These are phyloP conservation scores for Lachnellula hyalina DNA, from an alignment of 2,329 filamentous ascomycete genomes.

Conservation along the genomic window DNA sequence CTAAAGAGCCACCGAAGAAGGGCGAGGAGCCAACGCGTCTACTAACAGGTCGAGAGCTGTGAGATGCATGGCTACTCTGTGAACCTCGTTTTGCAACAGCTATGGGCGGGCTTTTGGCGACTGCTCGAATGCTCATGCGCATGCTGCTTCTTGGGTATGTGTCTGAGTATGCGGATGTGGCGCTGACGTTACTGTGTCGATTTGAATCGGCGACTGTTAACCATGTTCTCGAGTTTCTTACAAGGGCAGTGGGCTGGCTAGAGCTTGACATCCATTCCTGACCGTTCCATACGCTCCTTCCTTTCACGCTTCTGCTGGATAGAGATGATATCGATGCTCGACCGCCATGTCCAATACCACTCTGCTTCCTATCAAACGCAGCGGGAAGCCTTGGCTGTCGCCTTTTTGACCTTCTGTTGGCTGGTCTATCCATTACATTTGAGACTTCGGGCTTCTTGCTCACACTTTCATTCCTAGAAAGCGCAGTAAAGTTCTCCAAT, in stretches of 20 bases:
- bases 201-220: slow-evolving; percentile 11
- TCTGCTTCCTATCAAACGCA: slow-evolving; percentile 9
- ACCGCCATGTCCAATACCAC: slow-evolving; percentile 23
- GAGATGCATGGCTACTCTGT: slow-evolving; percentile 7
- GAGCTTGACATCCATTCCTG: slow-evolving; percentile 12
- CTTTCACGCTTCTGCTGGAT: slow-evolving; percentile 6
- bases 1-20: slow-evolving; percentile 25
- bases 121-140: slow-evolving; percentile 15
- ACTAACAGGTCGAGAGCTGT: slow-evolving; percentile 19
- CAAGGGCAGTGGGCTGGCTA: not conserved
- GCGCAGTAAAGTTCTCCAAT: slow-evolving; percentile 21
- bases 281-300: slow-evolving; percentile 25
- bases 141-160: slow-evolving; percentile 2
- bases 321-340: slow-evolving; percentile 16
- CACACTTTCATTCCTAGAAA: slow-evolving; percentile 10
- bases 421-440: slow-evolving; percentile 2
- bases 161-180: slow-evolving; percentile 19
- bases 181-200: slow-evolving; percentile 15
- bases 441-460: slow-evolving; percentile 2
- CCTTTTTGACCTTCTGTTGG: slow-evolving; percentile 9
- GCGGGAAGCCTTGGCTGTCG: slow-evolving; percentile 17
- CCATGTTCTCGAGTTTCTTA: slow-evolving; percentile 24
- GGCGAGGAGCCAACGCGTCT: slow-evolving; percentile 25
- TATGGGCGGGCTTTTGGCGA: slow-evolving; percentile 16
- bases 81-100: not conserved